Percentiles rank a stretch among this genome's conserved stretches.
Evolutionary conservation across 2,329 filamentous ascomycete species (phyloP).

Genomic region (Botrytis squamosa): DNA sequence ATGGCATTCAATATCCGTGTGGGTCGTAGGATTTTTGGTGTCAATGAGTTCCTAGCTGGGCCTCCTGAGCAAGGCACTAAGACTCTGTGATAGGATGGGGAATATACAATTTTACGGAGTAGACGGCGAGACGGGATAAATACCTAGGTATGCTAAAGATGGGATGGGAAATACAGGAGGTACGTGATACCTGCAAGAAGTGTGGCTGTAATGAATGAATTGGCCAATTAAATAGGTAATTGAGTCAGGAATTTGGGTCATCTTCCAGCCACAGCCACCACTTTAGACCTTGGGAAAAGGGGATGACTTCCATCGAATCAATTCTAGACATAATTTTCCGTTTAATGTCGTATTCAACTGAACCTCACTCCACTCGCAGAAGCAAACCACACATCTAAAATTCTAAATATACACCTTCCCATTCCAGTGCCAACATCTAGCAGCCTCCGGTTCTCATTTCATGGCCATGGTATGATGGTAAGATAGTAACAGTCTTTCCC

Average conservation of each 20-base stretch:
- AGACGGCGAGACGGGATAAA: not conserved
- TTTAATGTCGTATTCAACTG: slow-evolving; percentile 1
- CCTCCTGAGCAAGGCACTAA: not conserved
- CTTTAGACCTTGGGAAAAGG: not conserved
- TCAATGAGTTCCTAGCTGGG: not conserved
- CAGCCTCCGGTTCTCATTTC: not conserved
- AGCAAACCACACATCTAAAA: not conserved
- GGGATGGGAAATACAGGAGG: not conserved
- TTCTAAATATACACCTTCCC: slow-evolving; percentile 11
- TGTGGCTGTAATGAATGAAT: slow-evolving; percentile 6
- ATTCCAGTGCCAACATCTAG: not conserved
- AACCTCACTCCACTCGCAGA: not conserved
- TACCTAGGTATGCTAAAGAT: not conserved
- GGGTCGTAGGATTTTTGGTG: slow-evolving; percentile 2
- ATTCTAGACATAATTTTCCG: not conserved
- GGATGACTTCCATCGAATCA: slow-evolving; percentile 1
- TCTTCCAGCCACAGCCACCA: slow-evolving; percentile 8
- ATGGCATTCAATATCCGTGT: slow-evolving; percentile 5
- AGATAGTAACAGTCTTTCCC: not conserved
- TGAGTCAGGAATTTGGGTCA: not conserved
- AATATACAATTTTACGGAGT: not conserved
- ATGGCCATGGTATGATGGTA: not conserved
- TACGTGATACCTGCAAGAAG: not conserved
- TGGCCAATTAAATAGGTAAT: not conserved
- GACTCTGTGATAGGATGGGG: slow-evolving; percentile 1